These are phyloP conservation scores for Blepharisma stoltei DNA, from an alignment of 73 alveolate species.

Conservation along the genomic window DNA sequence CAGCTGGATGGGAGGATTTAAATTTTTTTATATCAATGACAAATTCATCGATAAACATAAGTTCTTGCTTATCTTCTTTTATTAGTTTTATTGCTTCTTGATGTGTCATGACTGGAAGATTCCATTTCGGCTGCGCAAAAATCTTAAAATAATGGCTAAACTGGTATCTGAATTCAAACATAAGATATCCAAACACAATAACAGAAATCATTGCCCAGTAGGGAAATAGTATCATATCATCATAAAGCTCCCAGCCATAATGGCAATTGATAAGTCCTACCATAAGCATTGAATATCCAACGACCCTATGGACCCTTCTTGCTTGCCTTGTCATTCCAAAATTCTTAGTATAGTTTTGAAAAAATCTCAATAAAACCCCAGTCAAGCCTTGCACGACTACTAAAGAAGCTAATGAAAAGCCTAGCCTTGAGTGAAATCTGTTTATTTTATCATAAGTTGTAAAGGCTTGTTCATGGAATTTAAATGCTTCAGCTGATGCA, in stretches of 20 bases:
- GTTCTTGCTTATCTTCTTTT: background rate
- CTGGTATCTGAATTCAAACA: no score
- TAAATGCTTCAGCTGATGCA: background rate
- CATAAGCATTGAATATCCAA: conserved; percentile 15
- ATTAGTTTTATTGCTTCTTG: background rate
- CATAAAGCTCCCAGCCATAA: conserved; percentile 11
- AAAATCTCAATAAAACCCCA: background rate
- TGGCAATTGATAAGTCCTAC: conserved; percentile 6
- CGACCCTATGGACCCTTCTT: background rate
- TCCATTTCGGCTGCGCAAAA: background rate
- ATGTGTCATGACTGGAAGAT: background rate
- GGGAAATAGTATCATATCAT: background rate
- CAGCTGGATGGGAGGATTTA: conserved; percentile 18
- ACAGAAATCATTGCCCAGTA: no score
- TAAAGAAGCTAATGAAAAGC: background rate
- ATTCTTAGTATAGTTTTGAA: background rate
- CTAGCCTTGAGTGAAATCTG: conserved; percentile 3
- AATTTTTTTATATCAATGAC: background rate
- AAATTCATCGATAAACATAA: background rate
- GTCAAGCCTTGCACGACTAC: background rate
- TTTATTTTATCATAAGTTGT: background rate
- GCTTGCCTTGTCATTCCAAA: background rate
- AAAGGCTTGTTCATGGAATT: background rate
- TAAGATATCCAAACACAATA: no score
- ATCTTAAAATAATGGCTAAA: no score